Evolutionary conservation across 371 early-diverging fungal species (phyloP), one percentile per base, ranked within the genome.

Genomic region (Smittium culicis): DNA sequence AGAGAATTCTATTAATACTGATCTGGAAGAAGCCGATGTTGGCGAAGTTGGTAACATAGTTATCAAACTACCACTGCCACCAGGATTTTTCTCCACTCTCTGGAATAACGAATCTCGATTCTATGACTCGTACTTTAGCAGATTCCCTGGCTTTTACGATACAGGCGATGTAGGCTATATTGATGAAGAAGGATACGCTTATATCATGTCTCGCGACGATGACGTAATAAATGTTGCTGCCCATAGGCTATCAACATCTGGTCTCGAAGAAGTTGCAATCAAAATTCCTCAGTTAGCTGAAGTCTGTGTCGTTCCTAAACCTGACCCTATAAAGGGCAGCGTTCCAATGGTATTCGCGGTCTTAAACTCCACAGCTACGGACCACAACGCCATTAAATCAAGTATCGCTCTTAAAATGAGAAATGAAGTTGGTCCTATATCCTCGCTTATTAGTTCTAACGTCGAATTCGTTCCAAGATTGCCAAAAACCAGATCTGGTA

Each of bases 221-320:
- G 97, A 96, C 69, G 88, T 94, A 54, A 88, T 96, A 69, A 95
- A 96, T 71, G 88, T 93, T 0, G 92, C 94, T 0, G 94, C 93
- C 3, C 96, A 96, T 72, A 86, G 96, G 17, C 76, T 96, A 0
- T 89, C 89, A n/a, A 91, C 94, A 0, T 92, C 93, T 2, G 89
- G 90, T 0, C 87, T 94, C 35, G 97, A 96, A 74, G 86, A 89
- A 71, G 85, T 90, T 3, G 76, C 89, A 1, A 81, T 86, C 24
- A 79, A 82, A 2, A 85, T 91, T 73, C 78, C 77, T 0, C 71
- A 73, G 45, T 85, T 94, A 27, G 89, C 89, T 16, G 96, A 94
- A 73, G 83, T 84, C 56, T 85, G 85, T 69, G 86, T 86, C 1
- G 86, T 88, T 0, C 83, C 86, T 2, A 73, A 83, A 31, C 82